Base-by-base conservation (phyloP, 2,329 filamentous ascomycete species). In the Fusarium setosum region DNA sequence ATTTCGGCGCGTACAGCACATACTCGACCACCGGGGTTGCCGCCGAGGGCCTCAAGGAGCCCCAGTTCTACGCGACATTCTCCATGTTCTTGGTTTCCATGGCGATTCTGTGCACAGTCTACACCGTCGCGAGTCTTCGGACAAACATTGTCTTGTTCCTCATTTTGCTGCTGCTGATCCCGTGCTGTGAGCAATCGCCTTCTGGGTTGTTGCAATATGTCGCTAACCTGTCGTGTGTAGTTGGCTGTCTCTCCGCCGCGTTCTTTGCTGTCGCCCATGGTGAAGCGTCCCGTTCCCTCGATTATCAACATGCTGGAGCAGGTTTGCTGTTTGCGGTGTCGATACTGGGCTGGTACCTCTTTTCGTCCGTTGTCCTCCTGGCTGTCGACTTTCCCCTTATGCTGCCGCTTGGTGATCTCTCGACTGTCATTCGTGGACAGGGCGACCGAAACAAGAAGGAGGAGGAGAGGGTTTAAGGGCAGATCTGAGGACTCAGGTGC, bases 91-190 rank as follows among this genome's bases (percentile, higher is more conserved):
- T 88, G 45, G 69, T 91, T 45, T 81, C 82, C 61, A 90, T 91
- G 88, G 84, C 79, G 2, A 72, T 91, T 7, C 76, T 91, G 21
- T 87, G 84, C 73, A 74, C 88, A 42, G 73, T 91, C 58, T 91
- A 85, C 77, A 76, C 89, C 37, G 80, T 92, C 68, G 88, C 87
- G 71, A 83, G 88, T 8, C 79, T 91, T 10, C 86, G 90, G 26
- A 92, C 89, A 17, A 92, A 92, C 69, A 50, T 90, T 6, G 79
- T 86, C 67, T 90, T 90, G 74, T 82, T 88, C 61, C 65, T 84
- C 29, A 90, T 91, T 70, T 91, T 90, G 76, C 65, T 86, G 37
- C 78, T 81, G 0, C 82, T 92, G 2, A 74, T 86, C 11, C 68
- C 74, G 15, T 68, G 61, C 62, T 75, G 74, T 75, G 67, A 71